Base-by-base conservation (phyloP, 164 flowering plant species). In the Houttuynia cordata region DNA sequence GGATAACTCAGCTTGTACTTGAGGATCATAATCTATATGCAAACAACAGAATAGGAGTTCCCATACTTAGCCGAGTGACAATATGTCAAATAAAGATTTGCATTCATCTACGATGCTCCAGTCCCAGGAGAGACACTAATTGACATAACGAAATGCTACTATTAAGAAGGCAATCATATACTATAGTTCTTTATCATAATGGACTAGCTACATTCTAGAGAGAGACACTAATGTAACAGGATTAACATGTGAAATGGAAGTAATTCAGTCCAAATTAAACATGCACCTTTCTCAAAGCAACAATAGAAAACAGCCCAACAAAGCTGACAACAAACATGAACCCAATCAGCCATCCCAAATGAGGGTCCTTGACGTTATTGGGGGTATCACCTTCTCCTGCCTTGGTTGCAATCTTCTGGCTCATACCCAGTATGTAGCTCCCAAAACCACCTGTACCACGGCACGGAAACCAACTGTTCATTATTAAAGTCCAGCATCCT, bases 1-100 rank as follows among this genome's bases (percentile, higher is more conserved):
- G 90, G 90, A 58, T 79, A 84, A 8, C 72, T 78, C 67, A 85
- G 71, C 61, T 76, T 82, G 71, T 75, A 81, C 65, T 82, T 79
- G 18, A 79, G 30, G 49, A 85, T 66, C 91, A 85, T 81, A 19
- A 82, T 81, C 84, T 85, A 73, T 18, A 60, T 12, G 1, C 30
- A 24, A 54, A 42, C 49, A 42, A 56, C 15, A 56, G 4, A 45
- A 13, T 7, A 49, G 53, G 8, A 62, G n/a, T 1, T 4, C 19
- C 24, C 21, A 52, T n/a, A 37, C 0, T 4, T 3, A 57, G 24
- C 22, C 12, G 3, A 57, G 45, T 12, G 0, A 57, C 21, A 37
- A n/a, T 57, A 8, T 17, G 18, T 4, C 40, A 17, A n/a, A 18
- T 20, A 56, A 20, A 37, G 18, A 37, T 4, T n/a, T n/a, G n/a